Evolutionary conservation across 1,284 basidiomycete genomes (phyloP), one percentile per base, ranked within the genome.

Genomic region (Fomitiporia mediterranea): DNA sequence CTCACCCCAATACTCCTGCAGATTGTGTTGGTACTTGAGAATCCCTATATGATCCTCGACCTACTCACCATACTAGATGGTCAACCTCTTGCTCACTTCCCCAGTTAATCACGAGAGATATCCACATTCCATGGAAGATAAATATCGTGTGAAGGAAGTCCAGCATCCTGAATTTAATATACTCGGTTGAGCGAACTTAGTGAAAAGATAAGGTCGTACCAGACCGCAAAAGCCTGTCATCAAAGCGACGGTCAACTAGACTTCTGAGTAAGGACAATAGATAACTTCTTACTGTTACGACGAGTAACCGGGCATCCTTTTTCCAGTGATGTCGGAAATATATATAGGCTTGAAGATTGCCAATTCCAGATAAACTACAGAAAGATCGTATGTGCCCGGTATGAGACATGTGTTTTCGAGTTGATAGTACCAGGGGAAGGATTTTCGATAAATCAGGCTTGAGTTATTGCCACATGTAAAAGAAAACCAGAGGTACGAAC

Each of bases 71-170:
- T n/a, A n/a, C 47, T 34, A 59, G 27, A 23, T 52, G 53, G 25
- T 59, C 53, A n/a, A 59, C 19, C 15, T 52, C 53, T 8, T 28
- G 21, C 1, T 46, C 5, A 47, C 51, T 39, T 6, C 53, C 57
- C 57, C 57, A 59, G 9, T 25, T 46, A 3, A 59, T 25, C 9
- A 59, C 49, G 7, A 59, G 42, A 39, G 55, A 59, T 23, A 40
- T 46, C 57, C 57, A 59, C 17, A 55, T 47, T 13, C 53, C 53
- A 25, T 59, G 48, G 37, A 53, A 55, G 30, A 59, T 55, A 32
- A 55, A 52, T 46, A 59, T 47, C 21, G 57, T 43, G 40, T 59
- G 57, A 30, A 59, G 30, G 38, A 59, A 37, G 21, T 59, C 57
- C 25, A 59, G 17, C 21, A 52, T 55, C 57, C 57, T 59, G 39